Conservation (phyloP, 352 stramenopile species). For the Globisporangium takayamanum region DNA sequence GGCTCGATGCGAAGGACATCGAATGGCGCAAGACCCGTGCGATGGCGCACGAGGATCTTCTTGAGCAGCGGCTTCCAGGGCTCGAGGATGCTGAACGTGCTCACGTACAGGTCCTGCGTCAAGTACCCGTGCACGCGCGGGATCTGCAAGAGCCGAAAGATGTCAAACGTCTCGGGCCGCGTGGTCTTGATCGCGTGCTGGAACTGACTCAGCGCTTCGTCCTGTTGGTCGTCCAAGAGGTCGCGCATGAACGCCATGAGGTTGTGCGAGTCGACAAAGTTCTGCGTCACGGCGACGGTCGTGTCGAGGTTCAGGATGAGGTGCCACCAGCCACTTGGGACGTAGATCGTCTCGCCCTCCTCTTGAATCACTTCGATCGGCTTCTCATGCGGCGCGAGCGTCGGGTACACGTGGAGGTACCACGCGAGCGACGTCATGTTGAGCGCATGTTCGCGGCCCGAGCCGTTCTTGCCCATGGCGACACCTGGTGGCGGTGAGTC, state of each 20-base stretch:
- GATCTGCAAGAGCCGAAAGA: slow-evolving; percentile 61
- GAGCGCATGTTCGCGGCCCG: slow-evolving; percentile 49
- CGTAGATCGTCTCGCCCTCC: slow-evolving; percentile 94
- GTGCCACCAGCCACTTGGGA: slow-evolving; percentile 97
- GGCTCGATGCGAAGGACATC: slow-evolving; percentile 10
- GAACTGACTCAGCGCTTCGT: slow-evolving; percentile 48
- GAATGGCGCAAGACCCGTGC: slow-evolving; percentile 16
- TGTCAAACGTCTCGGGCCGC: slow-evolving; percentile 53
- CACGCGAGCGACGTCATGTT: slow-evolving; percentile 80
- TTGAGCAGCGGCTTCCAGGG: slow-evolving; percentile 56
- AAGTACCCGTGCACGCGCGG: slow-evolving; percentile 52
- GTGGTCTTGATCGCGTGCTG: slow-evolving; percentile 38
- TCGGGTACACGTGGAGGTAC: slow-evolving; percentile 85
- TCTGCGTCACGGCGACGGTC: slow-evolving; percentile 95
- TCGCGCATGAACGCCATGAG: slow-evolving; percentile 66
- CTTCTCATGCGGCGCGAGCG: slow-evolving; percentile 58
- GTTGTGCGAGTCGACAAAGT: slow-evolving; percentile 90
- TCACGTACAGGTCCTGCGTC: slow-evolving; percentile 50
- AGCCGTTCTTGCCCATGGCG: slow-evolving; percentile 38
- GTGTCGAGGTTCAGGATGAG: slow-evolving; percentile 94
- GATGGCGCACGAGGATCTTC: slow-evolving; percentile 48
- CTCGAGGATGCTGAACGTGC: slow-evolving; percentile 48
- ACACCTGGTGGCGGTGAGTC: slow-evolving; percentile 67
- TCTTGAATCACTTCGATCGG: slow-evolving; percentile 85
- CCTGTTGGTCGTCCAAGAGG: slow-evolving; percentile 51